Percentiles rank a stretch among this genome's conserved stretches.
Conservation (phyloP, 306 rosid genomes). For the Carpinus fangiana region DNA sequence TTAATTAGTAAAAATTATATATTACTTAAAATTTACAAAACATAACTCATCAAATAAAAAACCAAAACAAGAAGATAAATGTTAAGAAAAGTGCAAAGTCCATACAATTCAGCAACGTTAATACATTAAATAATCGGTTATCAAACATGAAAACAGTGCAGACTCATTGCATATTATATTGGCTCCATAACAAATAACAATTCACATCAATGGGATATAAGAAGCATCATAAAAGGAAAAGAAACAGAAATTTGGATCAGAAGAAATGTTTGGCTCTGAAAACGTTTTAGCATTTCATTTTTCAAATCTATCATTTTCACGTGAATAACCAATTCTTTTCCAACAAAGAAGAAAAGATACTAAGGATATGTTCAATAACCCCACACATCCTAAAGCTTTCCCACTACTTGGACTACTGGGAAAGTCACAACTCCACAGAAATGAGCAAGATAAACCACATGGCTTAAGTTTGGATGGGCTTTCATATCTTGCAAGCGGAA, state of each 20-base stretch:
- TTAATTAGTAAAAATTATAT: neutral
- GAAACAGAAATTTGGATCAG: neutral
- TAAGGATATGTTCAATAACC: neutral
- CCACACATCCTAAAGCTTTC: neutral
- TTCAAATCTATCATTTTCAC: neutral
- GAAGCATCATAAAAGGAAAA: neutral
- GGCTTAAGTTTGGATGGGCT: neutral
- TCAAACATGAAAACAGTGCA: neutral
- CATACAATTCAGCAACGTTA: neutral
- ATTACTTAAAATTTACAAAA: neutral
- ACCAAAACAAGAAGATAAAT: neutral
- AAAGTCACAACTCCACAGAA: neutral
- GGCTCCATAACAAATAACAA: neutral
- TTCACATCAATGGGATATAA: constrained; percentile 1
- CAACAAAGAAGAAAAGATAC: neutral
- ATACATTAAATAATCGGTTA: neutral
- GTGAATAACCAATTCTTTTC: neutral
- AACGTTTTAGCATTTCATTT: neutral
- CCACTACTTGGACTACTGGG: neutral
- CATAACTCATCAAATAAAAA: neutral
- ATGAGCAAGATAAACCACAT: neutral
- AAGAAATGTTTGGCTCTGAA: neutral
- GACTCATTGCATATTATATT: neutral
- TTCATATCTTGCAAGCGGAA: neutral
- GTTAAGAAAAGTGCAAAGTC: neutral